A percentile compares a stretch with the other conserved stretches of the same genome.
phyloP scores from a whole-genome alignment of 2,329 filamentous ascomycete genomes.

The Beauveria rudraprayagi region DNA sequence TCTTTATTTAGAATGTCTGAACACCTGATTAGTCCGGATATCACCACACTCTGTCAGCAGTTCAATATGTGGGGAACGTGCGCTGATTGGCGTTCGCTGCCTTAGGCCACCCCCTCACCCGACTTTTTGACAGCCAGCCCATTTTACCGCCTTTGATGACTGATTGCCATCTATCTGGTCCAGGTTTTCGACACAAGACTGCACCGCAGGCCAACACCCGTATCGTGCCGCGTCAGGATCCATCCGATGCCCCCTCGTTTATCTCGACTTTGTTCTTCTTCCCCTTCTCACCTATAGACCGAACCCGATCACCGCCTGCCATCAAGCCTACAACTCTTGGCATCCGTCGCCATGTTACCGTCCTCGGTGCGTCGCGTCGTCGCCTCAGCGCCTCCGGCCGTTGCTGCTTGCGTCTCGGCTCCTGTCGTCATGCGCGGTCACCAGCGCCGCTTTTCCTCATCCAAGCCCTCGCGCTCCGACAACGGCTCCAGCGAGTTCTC shows the following conservation, averaged over 20 bases:
- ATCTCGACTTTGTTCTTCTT: constrained; percentile 7
- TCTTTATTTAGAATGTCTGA: too few relatives aligned
- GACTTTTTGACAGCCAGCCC: constrained; percentile 3
- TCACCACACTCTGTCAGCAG: too few relatives aligned
- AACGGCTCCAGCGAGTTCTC: constrained; percentile 46
- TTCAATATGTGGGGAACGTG: too few relatives aligned
- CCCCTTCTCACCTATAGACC: background rate
- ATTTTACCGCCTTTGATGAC: constrained; percentile 8
- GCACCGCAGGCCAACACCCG: background rate
- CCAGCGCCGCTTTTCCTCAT: constrained; percentile 51
- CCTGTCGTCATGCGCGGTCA: constrained; percentile 33
- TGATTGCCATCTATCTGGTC: background rate
- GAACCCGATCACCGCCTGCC: constrained; percentile 3
- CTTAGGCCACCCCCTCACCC: constrained; percentile 13
- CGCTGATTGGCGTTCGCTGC: background rate
- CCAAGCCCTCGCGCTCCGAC: constrained; percentile 54
- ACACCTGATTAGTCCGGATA: too few relatives aligned
- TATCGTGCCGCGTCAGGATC: constrained; percentile 11
- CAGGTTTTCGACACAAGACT: constrained; percentile 1
- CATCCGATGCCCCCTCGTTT: constrained; percentile 5
- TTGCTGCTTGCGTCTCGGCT: constrained; percentile 27
- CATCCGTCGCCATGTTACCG: constrained; percentile 39
- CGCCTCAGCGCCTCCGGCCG: constrained; percentile 37
- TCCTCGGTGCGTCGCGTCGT: constrained; percentile 49
- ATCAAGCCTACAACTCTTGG: constrained; percentile 13